These are phyloP conservation scores for Cetraspora pellucida DNA, from an alignment of 192 early-diverging fungal species.

Conservation along the genomic window DNA sequence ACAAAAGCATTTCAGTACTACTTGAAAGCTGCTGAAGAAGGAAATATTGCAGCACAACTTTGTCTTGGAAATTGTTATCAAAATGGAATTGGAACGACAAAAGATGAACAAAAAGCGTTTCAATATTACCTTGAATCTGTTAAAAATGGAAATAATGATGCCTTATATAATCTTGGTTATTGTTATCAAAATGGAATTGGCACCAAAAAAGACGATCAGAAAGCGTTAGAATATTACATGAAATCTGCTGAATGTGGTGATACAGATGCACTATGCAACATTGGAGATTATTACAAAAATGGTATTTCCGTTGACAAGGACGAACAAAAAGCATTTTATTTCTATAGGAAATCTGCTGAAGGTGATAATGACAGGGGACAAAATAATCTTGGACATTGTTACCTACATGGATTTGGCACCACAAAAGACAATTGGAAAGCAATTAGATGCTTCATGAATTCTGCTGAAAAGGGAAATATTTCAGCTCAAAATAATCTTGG, in stretches of 20 bases:
- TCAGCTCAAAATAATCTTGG: no score
- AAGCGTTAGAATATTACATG: conserved; percentile 60
- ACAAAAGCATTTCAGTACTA: conserved; percentile 62
- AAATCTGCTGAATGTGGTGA: conserved; percentile 68
- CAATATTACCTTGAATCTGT: conserved; percentile 28
- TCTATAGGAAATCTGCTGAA: conserved; percentile 57
- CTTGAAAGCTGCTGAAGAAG: conserved; percentile 60
- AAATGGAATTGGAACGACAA: conserved; percentile 70
- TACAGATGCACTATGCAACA: conserved; percentile 51
- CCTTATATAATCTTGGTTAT: conserved; percentile 80
- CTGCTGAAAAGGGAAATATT: no score
- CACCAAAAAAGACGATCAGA: conserved; percentile 50
- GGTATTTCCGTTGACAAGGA: conserved; percentile 69
- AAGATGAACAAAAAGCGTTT: conserved; percentile 59
- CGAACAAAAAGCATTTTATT: conserved; percentile 54
- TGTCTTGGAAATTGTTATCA: conserved; percentile 82
- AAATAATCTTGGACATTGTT: no score
- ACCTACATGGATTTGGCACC: no score
- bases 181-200: conserved; percentile 80
- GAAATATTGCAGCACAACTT: conserved; percentile 78
- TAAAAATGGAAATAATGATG: conserved; percentile 74
- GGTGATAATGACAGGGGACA: conserved; percentile 29
- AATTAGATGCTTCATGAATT: no score
- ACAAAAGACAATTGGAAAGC: no score
- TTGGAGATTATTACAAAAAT: conserved; percentile 69